These are phyloP conservation scores for Aquilaria sinensis DNA, from an alignment of 345 rosid genomes.

Conservation along the genomic window DNA sequence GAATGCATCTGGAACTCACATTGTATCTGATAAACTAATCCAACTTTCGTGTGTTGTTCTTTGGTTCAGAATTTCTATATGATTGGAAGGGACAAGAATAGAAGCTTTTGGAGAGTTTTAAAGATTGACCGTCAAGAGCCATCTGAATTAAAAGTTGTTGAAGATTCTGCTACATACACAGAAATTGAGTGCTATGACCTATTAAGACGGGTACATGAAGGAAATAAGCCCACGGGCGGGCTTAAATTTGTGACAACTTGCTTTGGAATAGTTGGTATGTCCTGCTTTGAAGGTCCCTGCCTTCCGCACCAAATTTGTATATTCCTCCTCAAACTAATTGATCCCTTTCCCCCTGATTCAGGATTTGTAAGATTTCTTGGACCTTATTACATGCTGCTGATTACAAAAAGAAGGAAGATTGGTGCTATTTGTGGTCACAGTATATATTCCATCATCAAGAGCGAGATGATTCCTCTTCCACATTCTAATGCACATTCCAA, in stretches of 20 bases:
- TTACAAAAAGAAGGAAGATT: slow-evolving; percentile 83
- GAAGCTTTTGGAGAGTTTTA: slow-evolving; percentile 62
- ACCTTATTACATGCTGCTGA: slow-evolving; percentile 87
- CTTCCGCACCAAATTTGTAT: not conserved
- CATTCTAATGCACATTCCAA: slow-evolving; percentile 60
- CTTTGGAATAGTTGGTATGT: slow-evolving; percentile 86
- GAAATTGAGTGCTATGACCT: slow-evolving; percentile 64
- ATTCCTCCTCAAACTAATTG: slow-evolving; percentile 4
- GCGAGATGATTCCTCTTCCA: slow-evolving; percentile 67
- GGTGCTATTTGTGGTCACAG: slow-evolving; percentile 80
- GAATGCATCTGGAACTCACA: too few species aligned
- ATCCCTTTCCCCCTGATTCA: slow-evolving; percentile 22
- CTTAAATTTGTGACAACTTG: slow-evolving; percentile 73
- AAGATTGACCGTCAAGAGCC: slow-evolving; percentile 77
- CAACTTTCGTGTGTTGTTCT: slow-evolving; percentile 6
- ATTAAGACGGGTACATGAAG: slow-evolving; percentile 67
- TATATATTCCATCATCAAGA: slow-evolving; percentile 60
- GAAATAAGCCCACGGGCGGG: slow-evolving; percentile 79
- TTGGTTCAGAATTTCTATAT: slow-evolving; percentile 70
- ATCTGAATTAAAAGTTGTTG: slow-evolving; percentile 53
- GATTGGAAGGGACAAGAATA: slow-evolving; percentile 76
- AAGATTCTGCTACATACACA: slow-evolving; percentile 60
- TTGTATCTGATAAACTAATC: not conserved
- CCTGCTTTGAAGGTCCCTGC: not conserved
- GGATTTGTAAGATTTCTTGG: slow-evolving; percentile 93